Conservation (phyloP, 345 rosid species). For the Salix purpurea region DNA sequence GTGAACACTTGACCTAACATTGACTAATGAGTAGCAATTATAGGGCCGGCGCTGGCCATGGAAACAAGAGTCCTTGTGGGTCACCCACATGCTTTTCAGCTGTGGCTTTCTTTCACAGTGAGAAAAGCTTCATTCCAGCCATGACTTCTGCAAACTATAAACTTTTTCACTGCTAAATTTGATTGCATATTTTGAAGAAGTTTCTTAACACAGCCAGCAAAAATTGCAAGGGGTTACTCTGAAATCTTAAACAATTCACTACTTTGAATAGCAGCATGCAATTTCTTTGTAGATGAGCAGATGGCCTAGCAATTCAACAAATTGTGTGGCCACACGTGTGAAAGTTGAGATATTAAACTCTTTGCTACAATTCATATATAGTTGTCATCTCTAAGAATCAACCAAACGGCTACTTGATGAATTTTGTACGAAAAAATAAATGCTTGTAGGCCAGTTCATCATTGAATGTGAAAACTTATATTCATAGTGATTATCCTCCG, state of each 20-base stretch:
- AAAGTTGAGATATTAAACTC: neutral
- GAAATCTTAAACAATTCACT: neutral
- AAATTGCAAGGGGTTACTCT: neutral
- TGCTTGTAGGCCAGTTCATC: too few species aligned
- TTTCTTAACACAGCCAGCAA: neutral
- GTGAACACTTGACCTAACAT: neutral
- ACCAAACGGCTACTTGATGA: neutral
- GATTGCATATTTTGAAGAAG: too few species aligned
- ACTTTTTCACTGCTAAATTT: neutral
- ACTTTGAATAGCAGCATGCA: neutral
- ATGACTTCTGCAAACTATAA: neutral
- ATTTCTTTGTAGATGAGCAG: neutral
- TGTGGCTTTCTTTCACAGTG: neutral
- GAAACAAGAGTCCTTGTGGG: neutral
- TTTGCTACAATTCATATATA: neutral
- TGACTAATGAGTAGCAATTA: neutral
- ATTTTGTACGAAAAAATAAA: too few species aligned
- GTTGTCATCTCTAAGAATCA: neutral
- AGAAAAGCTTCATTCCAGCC: neutral
- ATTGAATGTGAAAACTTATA: too few species aligned
- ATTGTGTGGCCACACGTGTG: neutral
- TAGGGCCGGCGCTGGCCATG: neutral
- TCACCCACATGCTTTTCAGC: neutral
- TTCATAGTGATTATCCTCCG: too few species aligned
- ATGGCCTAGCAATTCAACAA: neutral